phyloP scores from a whole-genome alignment of 2,329 filamentous ascomycete species.

The Talaromyces marneffei region DNA sequence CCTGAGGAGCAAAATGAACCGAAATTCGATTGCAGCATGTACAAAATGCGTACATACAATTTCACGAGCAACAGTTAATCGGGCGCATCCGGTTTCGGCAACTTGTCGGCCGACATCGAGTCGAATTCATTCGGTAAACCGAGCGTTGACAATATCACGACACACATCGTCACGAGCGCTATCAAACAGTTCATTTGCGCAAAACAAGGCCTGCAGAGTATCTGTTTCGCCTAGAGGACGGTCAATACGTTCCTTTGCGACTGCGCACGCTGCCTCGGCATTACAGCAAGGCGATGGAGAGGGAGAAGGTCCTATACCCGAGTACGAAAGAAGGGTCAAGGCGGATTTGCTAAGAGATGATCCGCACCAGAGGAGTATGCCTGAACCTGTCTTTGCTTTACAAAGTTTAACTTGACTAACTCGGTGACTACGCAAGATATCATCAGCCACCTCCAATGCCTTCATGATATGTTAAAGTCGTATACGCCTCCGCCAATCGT shows the following conservation, averaged over 20 bases:
- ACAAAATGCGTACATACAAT: constrained; percentile 1
- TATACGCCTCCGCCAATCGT: constrained; percentile 71
- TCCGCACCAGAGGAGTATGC: constrained; percentile 76
- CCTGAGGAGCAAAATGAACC: neutral
- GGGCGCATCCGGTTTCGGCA: neutral
- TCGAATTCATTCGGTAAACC: neutral
- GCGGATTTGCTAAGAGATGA: constrained; percentile 74
- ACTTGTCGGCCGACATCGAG: neutral
- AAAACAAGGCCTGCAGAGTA: neutral
- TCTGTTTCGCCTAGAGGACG: neutral
- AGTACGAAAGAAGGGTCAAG: constrained; percentile 79
- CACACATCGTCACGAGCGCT: neutral
- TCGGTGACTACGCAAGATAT: constrained; percentile 56
- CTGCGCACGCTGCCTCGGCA: neutral
- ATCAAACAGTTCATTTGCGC: neutral
- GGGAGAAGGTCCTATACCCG: constrained; percentile 66
- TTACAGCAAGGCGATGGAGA: constrained; percentile 3
- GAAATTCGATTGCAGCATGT: neutral
- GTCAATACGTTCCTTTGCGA: constrained; percentile 4
- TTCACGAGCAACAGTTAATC: neutral
- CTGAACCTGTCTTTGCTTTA: neutral
- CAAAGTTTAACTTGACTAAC: neutral
- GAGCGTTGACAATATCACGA: neutral
- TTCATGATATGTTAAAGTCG: constrained; percentile 71
- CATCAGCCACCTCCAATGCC: constrained; percentile 79